Percentiles rank a stretch among this genome's conserved stretches.
phyloP scores from a whole-genome alignment of 148 eudicot species.

The Limonium bicolor region DNA sequence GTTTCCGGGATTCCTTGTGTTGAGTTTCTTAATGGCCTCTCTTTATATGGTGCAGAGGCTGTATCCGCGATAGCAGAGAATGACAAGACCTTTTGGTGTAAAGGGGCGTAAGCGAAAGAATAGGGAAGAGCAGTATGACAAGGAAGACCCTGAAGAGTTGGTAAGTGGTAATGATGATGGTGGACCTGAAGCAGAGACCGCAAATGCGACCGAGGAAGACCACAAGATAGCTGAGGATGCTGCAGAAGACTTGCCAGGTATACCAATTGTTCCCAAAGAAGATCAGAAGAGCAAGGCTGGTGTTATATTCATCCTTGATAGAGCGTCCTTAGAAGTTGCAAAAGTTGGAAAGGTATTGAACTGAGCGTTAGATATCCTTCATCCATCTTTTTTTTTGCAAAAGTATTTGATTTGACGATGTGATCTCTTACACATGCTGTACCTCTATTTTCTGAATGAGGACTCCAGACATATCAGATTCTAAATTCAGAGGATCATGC shows the following conservation, averaged over 20 bases:
- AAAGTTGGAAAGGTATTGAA: constrained; percentile 89
- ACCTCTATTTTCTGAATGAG: no score
- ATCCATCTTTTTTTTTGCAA: no score
- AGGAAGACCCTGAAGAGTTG: constrained; percentile 15
- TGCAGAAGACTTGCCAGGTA: constrained; percentile 35
- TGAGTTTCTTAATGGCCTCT: no score
- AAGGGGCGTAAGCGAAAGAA: constrained; percentile 73
- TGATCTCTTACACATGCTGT: background rate
- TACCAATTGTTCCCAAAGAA: constrained; percentile 34
- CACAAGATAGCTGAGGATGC: constrained; percentile 18
- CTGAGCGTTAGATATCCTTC: no score
- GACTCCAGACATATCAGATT: constrained; percentile 55
- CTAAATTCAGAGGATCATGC: constrained; percentile 84
- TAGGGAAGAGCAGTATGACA: constrained; percentile 43
- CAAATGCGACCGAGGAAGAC: constrained; percentile 14
- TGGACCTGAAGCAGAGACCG: constrained; percentile 3
- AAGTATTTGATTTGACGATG: no score
- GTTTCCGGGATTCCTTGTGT: no score
- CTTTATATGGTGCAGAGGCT: no score
- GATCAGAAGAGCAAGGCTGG: constrained; percentile 26
- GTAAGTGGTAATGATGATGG: constrained; percentile 11
- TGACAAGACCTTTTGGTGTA: constrained; percentile 42
- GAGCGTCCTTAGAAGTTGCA: constrained; percentile 80
- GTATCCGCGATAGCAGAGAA: no score
- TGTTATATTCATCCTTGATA: constrained; percentile 76